Percentiles rank a stretch among this genome's conserved stretches.
These are phyloP conservation scores for Colletotrichum melonis DNA, from an alignment of 2,329 filamentous ascomycete genomes.

Conservation along the genomic window DNA sequence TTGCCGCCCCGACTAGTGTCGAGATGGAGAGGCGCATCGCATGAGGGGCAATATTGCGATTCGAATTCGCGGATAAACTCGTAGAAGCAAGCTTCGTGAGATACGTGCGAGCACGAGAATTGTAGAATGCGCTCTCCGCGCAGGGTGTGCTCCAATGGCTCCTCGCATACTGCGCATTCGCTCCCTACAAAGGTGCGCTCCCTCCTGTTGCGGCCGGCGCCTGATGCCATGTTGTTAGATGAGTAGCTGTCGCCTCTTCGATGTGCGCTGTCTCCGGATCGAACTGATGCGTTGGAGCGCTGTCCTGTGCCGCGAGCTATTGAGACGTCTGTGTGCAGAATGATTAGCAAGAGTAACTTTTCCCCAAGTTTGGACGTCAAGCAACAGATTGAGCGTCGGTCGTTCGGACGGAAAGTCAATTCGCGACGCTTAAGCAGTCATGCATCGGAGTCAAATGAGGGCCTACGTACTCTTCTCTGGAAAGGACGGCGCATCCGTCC, in stretches of 20 bases:
- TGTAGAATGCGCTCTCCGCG: conserved; percentile 94
- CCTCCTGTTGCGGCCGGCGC: conserved; percentile 79
- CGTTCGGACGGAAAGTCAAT: background rate
- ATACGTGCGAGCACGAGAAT: conserved; percentile 96
- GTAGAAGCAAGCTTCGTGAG: conserved; percentile 98
- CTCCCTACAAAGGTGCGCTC: conserved; percentile 96
- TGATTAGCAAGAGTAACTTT: conserved; percentile 20
- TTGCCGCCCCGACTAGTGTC: conserved; percentile 95
- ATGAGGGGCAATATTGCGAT: conserved; percentile 92
- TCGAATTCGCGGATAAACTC: conserved; percentile 97
- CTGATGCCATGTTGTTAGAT: conserved; percentile 52
- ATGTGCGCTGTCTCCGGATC: conserved; percentile 47
- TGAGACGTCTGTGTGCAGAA: conserved; percentile 39
- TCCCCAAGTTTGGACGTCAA: background rate
- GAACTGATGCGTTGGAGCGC: conserved; percentile 47
- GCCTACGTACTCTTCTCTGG: conserved; percentile 54
- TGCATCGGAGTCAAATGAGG: background rate
- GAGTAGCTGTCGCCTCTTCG: conserved; percentile 47
- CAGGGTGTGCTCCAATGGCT: conserved; percentile 94
- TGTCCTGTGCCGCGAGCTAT: conserved; percentile 42
- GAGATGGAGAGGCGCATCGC: conserved; percentile 89
- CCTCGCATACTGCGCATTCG: conserved; percentile 96
- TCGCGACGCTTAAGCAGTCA: background rate
- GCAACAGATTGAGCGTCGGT: background rate
- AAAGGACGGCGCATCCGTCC: conserved; percentile 46